These are phyloP conservation scores for Penicillium soppii DNA, from an alignment of 495 filamentous ascomycete species.

Conservation along the genomic window DNA sequence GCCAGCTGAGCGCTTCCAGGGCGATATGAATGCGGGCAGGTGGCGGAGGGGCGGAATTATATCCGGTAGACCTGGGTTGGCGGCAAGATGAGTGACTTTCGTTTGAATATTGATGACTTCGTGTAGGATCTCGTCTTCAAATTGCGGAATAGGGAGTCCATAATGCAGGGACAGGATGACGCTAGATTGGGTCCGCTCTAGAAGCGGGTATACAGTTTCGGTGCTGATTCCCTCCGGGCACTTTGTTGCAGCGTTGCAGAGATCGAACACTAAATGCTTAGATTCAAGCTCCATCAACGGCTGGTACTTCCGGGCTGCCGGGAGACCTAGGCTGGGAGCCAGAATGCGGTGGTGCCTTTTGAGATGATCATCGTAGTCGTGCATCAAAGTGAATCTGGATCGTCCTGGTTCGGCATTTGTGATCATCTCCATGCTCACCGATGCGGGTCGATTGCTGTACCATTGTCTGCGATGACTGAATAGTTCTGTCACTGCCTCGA, in stretches of 20 bases:
- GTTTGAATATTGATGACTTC: constrained; percentile 26
- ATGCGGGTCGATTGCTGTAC: constrained; percentile 33
- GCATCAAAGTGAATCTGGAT: constrained; percentile 30
- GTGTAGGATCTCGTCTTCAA: constrained; percentile 27
- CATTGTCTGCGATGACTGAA: constrained; percentile 35
- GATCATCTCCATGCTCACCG: constrained; percentile 36
- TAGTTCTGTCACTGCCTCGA: constrained; percentile 29
- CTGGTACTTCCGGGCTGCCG: constrained; percentile 19
- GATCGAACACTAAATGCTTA: constrained; percentile 27
- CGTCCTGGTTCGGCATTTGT: constrained; percentile 20
- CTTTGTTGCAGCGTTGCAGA: background rate
- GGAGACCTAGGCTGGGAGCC: constrained; percentile 22
- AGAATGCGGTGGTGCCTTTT: constrained; percentile 32
- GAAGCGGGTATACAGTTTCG: constrained; percentile 17
- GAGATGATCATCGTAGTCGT: constrained; percentile 30
- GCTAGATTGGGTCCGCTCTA: constrained; percentile 31
- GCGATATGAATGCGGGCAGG: constrained; percentile 27
- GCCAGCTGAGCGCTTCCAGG: constrained; percentile 31
- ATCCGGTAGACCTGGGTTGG: constrained; percentile 31
- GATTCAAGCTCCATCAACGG: constrained; percentile 30
- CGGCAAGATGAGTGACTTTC: constrained; percentile 25
- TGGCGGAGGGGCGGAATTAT: constrained; percentile 32
- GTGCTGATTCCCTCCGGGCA: constrained; percentile 13
- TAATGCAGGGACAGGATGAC: constrained; percentile 35
- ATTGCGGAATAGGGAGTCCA: constrained; percentile 29